Base-by-base conservation (phyloP, 2,329 filamentous ascomycete genomes). In the Emmonsiellopsis sp. region DNA sequence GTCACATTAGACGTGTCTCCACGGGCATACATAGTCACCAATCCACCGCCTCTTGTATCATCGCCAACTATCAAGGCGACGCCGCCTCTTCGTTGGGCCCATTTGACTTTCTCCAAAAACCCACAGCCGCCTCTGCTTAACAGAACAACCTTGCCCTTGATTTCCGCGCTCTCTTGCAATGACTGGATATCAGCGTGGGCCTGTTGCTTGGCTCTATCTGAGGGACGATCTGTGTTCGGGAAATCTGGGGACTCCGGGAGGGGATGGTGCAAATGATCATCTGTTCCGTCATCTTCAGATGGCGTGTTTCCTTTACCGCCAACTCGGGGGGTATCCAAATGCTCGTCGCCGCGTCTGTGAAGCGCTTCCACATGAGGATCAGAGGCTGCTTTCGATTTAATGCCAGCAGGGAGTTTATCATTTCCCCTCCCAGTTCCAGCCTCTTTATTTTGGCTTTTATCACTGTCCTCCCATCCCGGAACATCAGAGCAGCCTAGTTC, bases 1-100 rank as follows among this genome's bases (percentile, higher is more conserved):
- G 89, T 89, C 59, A 97, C 82, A 63, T 96, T 95, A 36, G 91
- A 94, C 3, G 92, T 95, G 65, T 97, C 91, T 39, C 92, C 93
- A 63, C 88, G 84, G n/a, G 93, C 93, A 68, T 95, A 97, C 93
- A 98, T 98, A 62, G 94, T 93, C 49, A 97, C 88, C 56, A 98
- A 74, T 37, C 87, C 87, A 3, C 90, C 91, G 44, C 92, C 92
- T 56, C 88, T 87, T 54, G 88, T 86, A 68, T 96, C 87, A 68
- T 98, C 93, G 31, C 93, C 93, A 2, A 98, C 91, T 59, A 98
- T 94, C 56, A 98, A 76, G 37, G 88, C 93, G 55, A 90, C 80
- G 17, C 87, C 93, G 27, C 93, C 93, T 64, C 93, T 82, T 56
- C 90, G 81, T 68, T 98, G 93, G 10, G 87, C 89, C 93, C 93